Evolutionary conservation across 1,139 yeast genomes (phyloP).

Genomic region (Groenewaldozyma auringiensis): DNA sequence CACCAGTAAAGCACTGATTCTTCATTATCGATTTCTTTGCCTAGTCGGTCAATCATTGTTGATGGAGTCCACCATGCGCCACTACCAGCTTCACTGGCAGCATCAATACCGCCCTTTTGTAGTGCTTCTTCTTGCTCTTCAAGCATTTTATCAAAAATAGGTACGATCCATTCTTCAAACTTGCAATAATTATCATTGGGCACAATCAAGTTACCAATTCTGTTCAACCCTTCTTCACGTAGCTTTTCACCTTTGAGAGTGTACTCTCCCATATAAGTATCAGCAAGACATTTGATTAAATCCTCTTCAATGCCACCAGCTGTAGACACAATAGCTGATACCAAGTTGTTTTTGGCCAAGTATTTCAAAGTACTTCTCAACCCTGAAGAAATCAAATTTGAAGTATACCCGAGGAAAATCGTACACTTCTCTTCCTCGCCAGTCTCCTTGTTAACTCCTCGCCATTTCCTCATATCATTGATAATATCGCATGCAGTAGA

Average conservation of each 20-base stretch:
- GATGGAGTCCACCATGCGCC: constrained; percentile 82
- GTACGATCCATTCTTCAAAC: constrained; percentile 98
- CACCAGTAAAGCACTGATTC: constrained; percentile 97
- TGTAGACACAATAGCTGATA: constrained; percentile 86
- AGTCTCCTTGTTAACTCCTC: constrained; percentile 80
- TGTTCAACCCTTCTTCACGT: constrained; percentile 92
- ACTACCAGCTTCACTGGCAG: constrained; percentile 53
- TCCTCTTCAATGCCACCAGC: constrained; percentile 99
- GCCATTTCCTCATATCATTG: constrained; percentile 85
- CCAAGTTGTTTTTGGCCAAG: constrained; percentile 88
- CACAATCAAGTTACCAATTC: constrained; percentile 92
- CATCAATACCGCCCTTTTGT: constrained; percentile 36
- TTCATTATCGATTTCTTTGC: constrained; percentile 91
- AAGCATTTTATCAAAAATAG: constrained; percentile 75
- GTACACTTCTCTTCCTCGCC: constrained; percentile 66
- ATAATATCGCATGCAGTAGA: constrained; percentile 87
- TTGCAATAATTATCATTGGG: constrained; percentile 97
- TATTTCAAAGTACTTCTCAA: constrained; percentile 82
- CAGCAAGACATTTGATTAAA: constrained; percentile 89
- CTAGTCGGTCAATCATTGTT: constrained; percentile 80
- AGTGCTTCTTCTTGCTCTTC: constrained; percentile 78
- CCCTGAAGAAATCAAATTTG: constrained; percentile 94
- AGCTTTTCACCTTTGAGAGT: constrained; percentile 68
- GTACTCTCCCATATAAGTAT: constrained; percentile 91
- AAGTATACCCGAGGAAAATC: constrained; percentile 90